Conservation (phyloP, 2,329 filamentous ascomycete species). For the Epicoccum nigrum region DNA sequence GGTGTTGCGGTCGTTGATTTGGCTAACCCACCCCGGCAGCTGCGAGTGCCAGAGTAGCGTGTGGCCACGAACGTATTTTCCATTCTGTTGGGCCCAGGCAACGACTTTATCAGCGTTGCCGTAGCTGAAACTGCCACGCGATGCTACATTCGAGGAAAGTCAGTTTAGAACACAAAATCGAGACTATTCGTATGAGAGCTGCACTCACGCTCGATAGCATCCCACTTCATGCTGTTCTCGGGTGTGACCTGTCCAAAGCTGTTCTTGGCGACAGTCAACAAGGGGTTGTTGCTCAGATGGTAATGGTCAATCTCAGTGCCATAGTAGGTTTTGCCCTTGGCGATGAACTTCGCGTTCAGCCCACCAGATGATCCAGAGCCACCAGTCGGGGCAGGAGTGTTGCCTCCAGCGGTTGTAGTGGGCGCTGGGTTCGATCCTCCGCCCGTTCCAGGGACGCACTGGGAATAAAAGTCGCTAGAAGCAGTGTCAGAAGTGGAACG, state of each 20-base stretch:
- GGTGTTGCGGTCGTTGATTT: conserved; percentile 59
- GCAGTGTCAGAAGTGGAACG: background rate
- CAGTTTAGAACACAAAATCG: background rate
- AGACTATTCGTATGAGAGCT: background rate
- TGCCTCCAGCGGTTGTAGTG: background rate
- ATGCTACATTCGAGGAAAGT: background rate
- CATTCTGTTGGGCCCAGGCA: conserved; percentile 63
- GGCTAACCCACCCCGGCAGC: conserved; percentile 62
- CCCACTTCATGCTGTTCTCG: conserved; percentile 77
- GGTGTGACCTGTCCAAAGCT: conserved; percentile 70
- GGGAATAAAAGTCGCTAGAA: background rate
- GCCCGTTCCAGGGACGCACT: background rate
- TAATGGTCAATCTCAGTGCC: conserved; percentile 3
- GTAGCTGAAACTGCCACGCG: conserved; percentile 56
- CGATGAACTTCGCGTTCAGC: background rate
- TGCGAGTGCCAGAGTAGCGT: conserved; percentile 68
- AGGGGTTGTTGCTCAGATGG: background rate
- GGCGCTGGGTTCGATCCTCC: background rate
- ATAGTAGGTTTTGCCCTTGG: conserved; percentile 1
- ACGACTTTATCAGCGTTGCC: conserved; percentile 63
- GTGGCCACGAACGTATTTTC: conserved; percentile 68
- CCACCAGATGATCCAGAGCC: background rate
- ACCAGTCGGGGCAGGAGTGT: background rate
- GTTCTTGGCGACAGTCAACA: conserved; percentile 60
- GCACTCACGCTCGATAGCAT: conserved; percentile 56